These are phyloP conservation scores for Metschnikowia proteae DNA, from an alignment of 805 yeast genomes.

Conservation along the genomic window DNA sequence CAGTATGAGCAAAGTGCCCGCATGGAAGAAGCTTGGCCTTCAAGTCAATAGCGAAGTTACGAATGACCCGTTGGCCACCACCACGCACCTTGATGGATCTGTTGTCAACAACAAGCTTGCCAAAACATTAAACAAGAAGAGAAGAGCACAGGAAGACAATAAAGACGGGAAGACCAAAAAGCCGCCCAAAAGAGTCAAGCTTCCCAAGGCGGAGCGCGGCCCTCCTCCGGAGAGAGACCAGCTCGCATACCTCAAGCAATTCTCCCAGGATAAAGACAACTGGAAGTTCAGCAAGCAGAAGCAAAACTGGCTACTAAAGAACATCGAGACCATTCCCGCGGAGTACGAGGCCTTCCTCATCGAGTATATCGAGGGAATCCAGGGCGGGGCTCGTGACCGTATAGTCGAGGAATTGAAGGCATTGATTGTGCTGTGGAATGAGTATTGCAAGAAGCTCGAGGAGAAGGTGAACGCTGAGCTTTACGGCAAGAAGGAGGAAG, in stretches of 20 bases:
- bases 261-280: constrained; percentile 47
- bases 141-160: constrained; percentile 21
- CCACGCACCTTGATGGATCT: constrained; percentile 44
- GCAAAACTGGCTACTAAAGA: constrained; percentile 78
- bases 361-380: constrained; percentile 55
- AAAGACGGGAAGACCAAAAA: constrained; percentile 35
- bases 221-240: constrained; percentile 81
- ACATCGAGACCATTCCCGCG: constrained; percentile 50
- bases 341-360: constrained; percentile 50
- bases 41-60: constrained; percentile 48
- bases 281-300: constrained; percentile 89
- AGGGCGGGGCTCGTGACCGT: constrained; percentile 67
- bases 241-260: constrained; percentile 59
- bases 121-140: constrained; percentile 38
- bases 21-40: constrained; percentile 79
- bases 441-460: constrained; percentile 40
- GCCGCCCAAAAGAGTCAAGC: constrained; percentile 65
- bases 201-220: constrained; percentile 62
- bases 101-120: constrained; percentile 40
- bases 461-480: constrained; percentile 36
- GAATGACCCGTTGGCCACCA: constrained; percentile 43
- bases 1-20: constrained; percentile 48
- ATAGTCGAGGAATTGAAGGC: constrained; percentile 46
- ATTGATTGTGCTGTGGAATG: constrained; percentile 56
- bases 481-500: constrained; percentile 24